Evolutionary conservation across 495 filamentous ascomycete species (phyloP).

Genomic region (Aeminium ludgeri): DNA sequence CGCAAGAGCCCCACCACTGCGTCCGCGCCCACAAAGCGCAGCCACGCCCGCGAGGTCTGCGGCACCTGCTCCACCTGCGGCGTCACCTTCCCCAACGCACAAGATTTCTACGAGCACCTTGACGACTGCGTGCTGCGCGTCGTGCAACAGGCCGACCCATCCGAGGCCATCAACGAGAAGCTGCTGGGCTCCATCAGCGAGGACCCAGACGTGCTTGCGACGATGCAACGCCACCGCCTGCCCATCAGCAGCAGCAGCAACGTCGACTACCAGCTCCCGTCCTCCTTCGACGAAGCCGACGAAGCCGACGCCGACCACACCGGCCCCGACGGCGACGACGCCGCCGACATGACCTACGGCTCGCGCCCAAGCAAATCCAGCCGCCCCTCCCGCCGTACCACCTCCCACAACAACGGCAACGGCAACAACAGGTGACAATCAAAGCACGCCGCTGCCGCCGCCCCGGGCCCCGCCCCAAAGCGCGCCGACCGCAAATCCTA

Average conservation of each 20-base stretch:
- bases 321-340: constrained; percentile 41
- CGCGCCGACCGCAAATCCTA: constrained; percentile 88
- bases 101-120: constrained; percentile 98
- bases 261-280: constrained; percentile 30
- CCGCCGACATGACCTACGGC: constrained; percentile 32
- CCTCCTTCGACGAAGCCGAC: constrained; percentile 39
- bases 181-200: constrained; percentile 65
- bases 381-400: constrained; percentile 32
- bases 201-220: constrained; percentile 67
- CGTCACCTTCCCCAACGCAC: constrained; percentile 76
- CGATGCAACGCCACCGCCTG: constrained; percentile 64
- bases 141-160: constrained; percentile 92
- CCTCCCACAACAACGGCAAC: constrained; percentile 21
- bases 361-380: constrained; percentile 31
- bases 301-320: constrained; percentile 46
- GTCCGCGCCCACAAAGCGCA: constrained; percentile 1
- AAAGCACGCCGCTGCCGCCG: constrained; percentile 40
- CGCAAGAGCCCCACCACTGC: constrained; percentile 54
- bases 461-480: too few species aligned
- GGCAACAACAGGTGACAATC: constrained; percentile 37
- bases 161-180: constrained; percentile 86
- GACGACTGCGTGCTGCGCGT: constrained; percentile 97
- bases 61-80: constrained; percentile 96
- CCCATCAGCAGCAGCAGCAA: too few species aligned
- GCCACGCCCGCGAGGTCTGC: constrained; percentile 20